A percentile compares a stretch with the other conserved stretches of the same genome.
phyloP scores from a whole-genome alignment of 2,329 filamentous ascomycete genomes.

The Aspergillus quadricinctus region DNA sequence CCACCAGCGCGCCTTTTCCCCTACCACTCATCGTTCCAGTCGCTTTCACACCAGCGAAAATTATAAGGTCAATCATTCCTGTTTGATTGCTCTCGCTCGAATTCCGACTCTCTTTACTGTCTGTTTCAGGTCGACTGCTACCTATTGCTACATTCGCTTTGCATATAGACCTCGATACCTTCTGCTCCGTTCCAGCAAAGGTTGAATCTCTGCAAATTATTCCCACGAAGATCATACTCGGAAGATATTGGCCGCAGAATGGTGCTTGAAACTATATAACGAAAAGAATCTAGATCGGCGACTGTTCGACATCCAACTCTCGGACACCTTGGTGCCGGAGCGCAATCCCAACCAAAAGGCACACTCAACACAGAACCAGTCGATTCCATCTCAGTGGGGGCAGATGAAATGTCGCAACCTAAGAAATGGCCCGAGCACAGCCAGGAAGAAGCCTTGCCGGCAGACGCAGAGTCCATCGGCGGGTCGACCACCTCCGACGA shows the following conservation, averaged over 20 bases:
- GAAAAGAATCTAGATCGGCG: neutral
- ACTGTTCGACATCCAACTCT: neutral
- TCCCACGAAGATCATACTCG: too few species aligned
- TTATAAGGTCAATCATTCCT: neutral
- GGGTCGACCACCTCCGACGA: constrained; percentile 25
- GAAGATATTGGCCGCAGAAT: neutral
- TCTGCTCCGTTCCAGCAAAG: too few species aligned
- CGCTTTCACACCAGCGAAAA: neutral
- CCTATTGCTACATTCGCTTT: neutral
- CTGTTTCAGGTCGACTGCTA: neutral
- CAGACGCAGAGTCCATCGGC: constrained; percentile 24
- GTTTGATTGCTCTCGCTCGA: neutral
- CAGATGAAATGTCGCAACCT: constrained; percentile 20
- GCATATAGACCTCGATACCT: too few species aligned
- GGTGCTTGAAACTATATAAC: neutral
- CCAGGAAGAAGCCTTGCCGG: constrained; percentile 8
- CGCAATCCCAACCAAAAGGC: neutral
- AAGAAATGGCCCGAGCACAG: constrained; percentile 19
- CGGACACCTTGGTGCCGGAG: neutral
- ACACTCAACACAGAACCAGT: neutral
- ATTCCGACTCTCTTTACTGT: neutral
- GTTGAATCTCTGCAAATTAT: too few species aligned
- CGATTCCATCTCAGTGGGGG: neutral
- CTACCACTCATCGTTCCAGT: neutral
- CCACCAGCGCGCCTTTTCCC: neutral